These are phyloP conservation scores for Corynespora cassiicola DNA, from an alignment of 2,329 filamentous ascomycete species.

Conservation along the genomic window DNA sequence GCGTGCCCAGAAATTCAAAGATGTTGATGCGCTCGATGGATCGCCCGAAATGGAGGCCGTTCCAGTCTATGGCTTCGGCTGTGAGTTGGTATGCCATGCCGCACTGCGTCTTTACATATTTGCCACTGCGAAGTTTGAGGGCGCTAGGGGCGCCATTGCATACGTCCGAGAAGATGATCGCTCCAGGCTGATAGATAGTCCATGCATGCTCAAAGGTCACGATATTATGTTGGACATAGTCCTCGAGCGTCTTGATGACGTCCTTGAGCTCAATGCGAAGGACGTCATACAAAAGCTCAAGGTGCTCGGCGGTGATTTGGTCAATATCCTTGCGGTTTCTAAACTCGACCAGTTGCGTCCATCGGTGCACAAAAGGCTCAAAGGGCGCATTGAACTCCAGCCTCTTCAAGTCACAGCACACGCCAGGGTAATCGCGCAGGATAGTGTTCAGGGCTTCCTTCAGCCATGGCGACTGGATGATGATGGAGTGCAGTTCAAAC, in stretches of 20 bases:
- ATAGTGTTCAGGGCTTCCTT: constrained; percentile 63
- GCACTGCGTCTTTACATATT: constrained; percentile 26
- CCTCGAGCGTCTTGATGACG: constrained; percentile 45
- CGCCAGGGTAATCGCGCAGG: constrained; percentile 64
- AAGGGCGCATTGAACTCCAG: constrained; percentile 68
- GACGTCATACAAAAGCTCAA: constrained; percentile 44
- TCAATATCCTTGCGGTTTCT: constrained; percentile 21
- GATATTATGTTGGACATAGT: constrained; percentile 43
- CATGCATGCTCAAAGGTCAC: constrained; percentile 50
- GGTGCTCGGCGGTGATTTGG: constrained; percentile 38
- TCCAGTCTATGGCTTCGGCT: constrained; percentile 37
- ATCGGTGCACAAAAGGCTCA: constrained; percentile 70
- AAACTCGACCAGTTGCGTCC: constrained; percentile 48
- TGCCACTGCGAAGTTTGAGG: constrained; percentile 23
- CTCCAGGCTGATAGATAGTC: constrained; percentile 49
- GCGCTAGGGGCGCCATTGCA: constrained; percentile 28
- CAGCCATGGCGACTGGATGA: constrained; percentile 68
- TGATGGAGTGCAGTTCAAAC: constrained; percentile 66
- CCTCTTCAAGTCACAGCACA: constrained; percentile 65
- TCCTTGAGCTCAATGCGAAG: constrained; percentile 47
- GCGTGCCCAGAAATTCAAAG: constrained; percentile 71
- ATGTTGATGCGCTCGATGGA: constrained; percentile 25
- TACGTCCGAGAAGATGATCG: constrained; percentile 26
- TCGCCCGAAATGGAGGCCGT: constrained; percentile 38
- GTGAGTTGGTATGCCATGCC: constrained; percentile 28